phyloP scores from a whole-genome alignment of 371 early-diverging fungal genomes.

The Choanephora cucurbitarum region DNA sequence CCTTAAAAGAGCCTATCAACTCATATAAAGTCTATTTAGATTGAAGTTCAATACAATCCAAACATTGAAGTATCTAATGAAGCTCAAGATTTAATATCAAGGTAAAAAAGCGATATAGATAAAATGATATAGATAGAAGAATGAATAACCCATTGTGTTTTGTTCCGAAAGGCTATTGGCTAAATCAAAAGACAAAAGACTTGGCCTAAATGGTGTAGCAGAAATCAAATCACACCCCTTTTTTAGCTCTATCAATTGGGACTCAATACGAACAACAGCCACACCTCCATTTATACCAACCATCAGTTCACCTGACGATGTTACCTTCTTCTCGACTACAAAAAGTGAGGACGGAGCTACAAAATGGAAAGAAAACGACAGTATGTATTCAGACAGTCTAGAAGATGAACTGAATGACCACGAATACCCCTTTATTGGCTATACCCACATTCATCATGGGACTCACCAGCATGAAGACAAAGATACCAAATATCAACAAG shows the following conservation, averaged over 20 bases:
- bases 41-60: slow-evolving; percentile 60
- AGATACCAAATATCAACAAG: not conserved
- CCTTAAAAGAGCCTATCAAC: slow-evolving; percentile 56
- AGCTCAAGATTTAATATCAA: slow-evolving; percentile 79
- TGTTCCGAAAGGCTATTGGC: slow-evolving; percentile 63
- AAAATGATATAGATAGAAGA: not conserved
- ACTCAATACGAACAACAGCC: slow-evolving; percentile 41
- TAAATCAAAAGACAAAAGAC: slow-evolving; percentile 63
- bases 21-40: slow-evolving; percentile 42
- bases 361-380: slow-evolving; percentile 33
- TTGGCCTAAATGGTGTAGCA: slow-evolving; percentile 70
- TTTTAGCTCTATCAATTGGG: slow-evolving; percentile 83
- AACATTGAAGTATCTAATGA: slow-evolving; percentile 65
- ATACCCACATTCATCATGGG: slow-evolving; percentile 54
- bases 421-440: slow-evolving; percentile 87
- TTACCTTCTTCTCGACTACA: slow-evolving; percentile 80
- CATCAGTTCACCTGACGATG: slow-evolving; percentile 80
- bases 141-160: slow-evolving; percentile 8
- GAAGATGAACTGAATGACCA: slow-evolving; percentile 50
- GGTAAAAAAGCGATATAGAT: slow-evolving; percentile 39
- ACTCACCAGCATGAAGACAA: not conserved
- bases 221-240: slow-evolving; percentile 86
- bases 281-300: slow-evolving; percentile 84
- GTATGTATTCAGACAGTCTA: slow-evolving; percentile 32
- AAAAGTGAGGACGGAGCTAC: slow-evolving; percentile 55